Conservation (phyloP, 768 basidiomycete genomes). For the Russula olivacea region DNA sequence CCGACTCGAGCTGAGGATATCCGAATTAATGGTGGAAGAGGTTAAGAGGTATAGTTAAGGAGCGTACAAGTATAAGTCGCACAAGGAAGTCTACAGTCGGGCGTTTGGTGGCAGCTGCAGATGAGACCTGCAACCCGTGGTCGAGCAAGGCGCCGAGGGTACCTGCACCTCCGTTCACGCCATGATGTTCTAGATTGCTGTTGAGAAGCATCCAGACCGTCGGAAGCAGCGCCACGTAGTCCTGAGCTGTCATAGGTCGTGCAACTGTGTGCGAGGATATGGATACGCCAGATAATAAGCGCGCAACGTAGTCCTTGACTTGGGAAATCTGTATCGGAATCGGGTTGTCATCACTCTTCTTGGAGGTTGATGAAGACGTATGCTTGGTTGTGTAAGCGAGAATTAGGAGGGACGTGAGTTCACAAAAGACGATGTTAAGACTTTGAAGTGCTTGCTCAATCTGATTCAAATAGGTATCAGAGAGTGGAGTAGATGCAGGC, state of each 20-base stretch:
- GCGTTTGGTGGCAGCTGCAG: constrained; percentile 59
- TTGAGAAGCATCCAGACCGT: constrained; percentile 73
- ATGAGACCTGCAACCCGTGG: constrained; percentile 55
- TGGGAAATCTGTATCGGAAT: constrained; percentile 34
- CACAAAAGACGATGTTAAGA: constrained; percentile 73
- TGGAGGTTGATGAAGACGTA: constrained; percentile 16
- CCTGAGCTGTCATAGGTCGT: constrained; percentile 45
- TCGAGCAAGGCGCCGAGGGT: constrained; percentile 55
- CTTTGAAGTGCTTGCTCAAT: constrained; percentile 60
- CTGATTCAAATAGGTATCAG: constrained; percentile 34
- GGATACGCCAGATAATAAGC: constrained; percentile 45
- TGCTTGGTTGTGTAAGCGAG: constrained; percentile 33
- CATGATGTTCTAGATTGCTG: constrained; percentile 26
- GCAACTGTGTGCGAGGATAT: constrained; percentile 29
- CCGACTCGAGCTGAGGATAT: constrained; percentile 49
- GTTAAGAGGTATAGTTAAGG: not conserved
- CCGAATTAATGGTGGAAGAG: not conserved
- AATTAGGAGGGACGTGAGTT: constrained; percentile 60
- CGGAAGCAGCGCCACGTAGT: constrained; percentile 66
- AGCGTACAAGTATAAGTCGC: constrained; percentile 59
- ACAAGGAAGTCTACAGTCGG: constrained; percentile 71
- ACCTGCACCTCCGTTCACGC: constrained; percentile 25
- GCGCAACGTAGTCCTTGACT: constrained; percentile 50
- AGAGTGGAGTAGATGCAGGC: constrained; percentile 11
- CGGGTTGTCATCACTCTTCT: constrained; percentile 8